Conservation (phyloP, 2,329 filamentous ascomycete genomes). For the Xylaria sp. region DNA sequence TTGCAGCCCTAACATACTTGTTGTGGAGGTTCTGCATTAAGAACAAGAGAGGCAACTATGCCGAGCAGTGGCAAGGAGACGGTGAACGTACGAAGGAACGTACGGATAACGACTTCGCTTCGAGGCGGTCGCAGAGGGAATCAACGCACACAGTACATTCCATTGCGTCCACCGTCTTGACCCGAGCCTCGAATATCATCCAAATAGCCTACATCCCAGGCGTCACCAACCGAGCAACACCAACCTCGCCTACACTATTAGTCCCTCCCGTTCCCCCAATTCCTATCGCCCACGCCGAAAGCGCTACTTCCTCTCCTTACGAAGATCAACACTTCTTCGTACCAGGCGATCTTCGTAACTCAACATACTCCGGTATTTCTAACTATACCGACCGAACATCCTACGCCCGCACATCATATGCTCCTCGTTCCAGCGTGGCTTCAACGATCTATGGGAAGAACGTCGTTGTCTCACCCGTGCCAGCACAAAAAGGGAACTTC, state of each 20-base stretch:
- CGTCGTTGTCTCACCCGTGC: constrained; percentile 78
- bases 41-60: constrained; percentile 74
- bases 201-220: constrained; percentile 99
- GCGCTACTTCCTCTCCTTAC: constrained; percentile 66
- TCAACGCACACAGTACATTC: constrained; percentile 90
- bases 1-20: constrained; percentile 80
- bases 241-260: constrained; percentile 81
- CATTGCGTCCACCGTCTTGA: constrained; percentile 94
- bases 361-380: constrained; percentile 85
- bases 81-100: constrained; percentile 62
- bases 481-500: constrained; percentile 86
- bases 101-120: constrained; percentile 49
- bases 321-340: constrained; percentile 94
- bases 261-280: constrained; percentile 96
- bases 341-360: constrained; percentile 88
- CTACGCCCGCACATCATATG: constrained; percentile 68
- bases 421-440: constrained; percentile 78
- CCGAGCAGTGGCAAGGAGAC: constrained; percentile 66
- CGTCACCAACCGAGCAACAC: constrained; percentile 89
- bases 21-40: constrained; percentile 91
- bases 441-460: constrained; percentile 96
- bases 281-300: constrained; percentile 73
- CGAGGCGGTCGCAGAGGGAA: constrained; percentile 71
- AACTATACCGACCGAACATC: constrained; percentile 71
- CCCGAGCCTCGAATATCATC: constrained; percentile 97